Evolutionary conservation across 495 filamentous ascomycete species (phyloP).

Genomic region (Pseudevernia furfuracea): DNA sequence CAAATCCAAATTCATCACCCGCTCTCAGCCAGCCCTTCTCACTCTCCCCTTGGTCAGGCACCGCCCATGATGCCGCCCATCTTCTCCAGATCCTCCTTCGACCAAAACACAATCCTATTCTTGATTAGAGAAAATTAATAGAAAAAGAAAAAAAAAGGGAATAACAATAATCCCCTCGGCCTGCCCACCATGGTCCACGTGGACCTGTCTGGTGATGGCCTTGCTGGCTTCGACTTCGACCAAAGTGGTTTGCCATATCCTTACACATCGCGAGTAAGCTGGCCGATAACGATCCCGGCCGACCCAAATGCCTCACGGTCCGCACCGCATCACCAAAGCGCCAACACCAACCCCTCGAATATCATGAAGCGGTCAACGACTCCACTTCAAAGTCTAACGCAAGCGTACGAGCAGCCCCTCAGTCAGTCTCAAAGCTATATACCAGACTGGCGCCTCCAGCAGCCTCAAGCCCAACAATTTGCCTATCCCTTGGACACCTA

Average conservation of each 20-base stretch:
- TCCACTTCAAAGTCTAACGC: conserved; percentile 25
- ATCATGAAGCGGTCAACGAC: conserved; percentile 29
- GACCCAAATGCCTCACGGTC: conserved; percentile 22
- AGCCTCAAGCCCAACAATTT: conserved; percentile 33
- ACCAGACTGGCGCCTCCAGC: conserved; percentile 35
- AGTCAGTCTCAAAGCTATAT: conserved; percentile 37
- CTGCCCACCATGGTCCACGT: conserved; percentile 10
- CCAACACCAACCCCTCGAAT: conserved; percentile 20
- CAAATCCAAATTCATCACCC: background rate
- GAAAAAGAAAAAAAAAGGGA: too few species aligned
- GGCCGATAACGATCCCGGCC: conserved; percentile 24
- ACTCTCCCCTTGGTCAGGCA: background rate
- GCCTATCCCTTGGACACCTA: conserved; percentile 31
- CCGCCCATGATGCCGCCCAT: background rate
- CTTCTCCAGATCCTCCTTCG: background rate
- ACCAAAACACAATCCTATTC: background rate
- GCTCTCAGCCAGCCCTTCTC: background rate
- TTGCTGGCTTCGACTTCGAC: conserved; percentile 27
- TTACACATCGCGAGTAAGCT: conserved; percentile 21
- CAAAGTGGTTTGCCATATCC: conserved; percentile 21
- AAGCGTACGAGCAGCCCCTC: conserved; percentile 19
- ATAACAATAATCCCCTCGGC: background rate
- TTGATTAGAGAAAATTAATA: too few species aligned
- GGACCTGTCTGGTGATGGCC: conserved; percentile 24
- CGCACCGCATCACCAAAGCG: conserved; percentile 18